Conservation (phyloP, 78 protist genomes). For the Dictyostelium intermedium region DNA sequence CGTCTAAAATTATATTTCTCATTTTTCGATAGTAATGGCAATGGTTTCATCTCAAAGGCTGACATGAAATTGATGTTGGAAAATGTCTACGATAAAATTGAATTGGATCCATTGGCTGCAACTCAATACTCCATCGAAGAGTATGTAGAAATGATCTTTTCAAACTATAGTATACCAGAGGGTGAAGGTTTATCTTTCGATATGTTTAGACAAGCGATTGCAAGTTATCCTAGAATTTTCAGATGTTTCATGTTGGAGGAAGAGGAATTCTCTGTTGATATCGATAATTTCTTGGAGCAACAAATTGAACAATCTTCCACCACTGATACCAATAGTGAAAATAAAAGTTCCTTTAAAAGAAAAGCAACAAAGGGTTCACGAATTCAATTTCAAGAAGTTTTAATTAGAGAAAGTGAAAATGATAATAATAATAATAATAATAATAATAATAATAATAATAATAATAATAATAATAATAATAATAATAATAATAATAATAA, state of each 20-base stretch:
- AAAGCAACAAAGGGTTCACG: neutral
- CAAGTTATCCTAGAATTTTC: conserved; percentile 62
- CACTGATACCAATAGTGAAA: neutral
- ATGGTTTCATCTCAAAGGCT: conserved; percentile 41
- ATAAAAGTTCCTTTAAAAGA: neutral
- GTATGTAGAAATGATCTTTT: conserved; percentile 63
- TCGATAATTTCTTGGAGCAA: neutral
- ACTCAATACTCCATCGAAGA: conserved; percentile 42
- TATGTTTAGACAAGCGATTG: conserved; percentile 54
- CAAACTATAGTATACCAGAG: conserved; percentile 42
- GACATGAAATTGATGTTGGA: conserved; percentile 72
- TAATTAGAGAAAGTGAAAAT: conserved; percentile 21
- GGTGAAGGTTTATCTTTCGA: conserved; percentile 47
- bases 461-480: neutral
- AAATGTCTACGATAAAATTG: conserved; percentile 68
- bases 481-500: neutral
- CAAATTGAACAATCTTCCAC: neutral
- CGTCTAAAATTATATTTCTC: conserved; percentile 52
- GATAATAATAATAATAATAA: neutral
- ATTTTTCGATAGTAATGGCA: conserved; percentile 49
- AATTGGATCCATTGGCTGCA: conserved; percentile 63
- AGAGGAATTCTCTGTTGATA: conserved; percentile 44
- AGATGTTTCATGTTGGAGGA: conserved; percentile 76
- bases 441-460: neutral
- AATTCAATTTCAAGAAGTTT: conserved; percentile 36